Base-by-base conservation (phyloP, 257 asterid species). In the Leonotis leonurus region DNA sequence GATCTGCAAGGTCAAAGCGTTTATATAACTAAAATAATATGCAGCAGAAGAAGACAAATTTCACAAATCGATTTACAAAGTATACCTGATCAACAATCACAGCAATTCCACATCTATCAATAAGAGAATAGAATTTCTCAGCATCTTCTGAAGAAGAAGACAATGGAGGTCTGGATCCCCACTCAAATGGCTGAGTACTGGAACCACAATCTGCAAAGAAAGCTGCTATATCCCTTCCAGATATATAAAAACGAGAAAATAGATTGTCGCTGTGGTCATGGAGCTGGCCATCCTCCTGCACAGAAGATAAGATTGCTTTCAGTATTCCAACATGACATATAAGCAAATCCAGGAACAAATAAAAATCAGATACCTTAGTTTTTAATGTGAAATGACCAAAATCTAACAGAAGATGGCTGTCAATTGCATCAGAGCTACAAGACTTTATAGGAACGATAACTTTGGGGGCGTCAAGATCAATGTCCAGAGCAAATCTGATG, bases 401-500 rank as follows among this genome's bases (percentile, higher is more conserved):
- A 85, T 93, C 96, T 70, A 93, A 68, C 72, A 89, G 75, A 67
- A 93, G 89, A 85, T 89, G 77, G 80, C 90, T 77, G 64, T 79
- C 89, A 66, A 80, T 75, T 69, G 74, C 81, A 33, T 68, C 62
- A 62, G 88, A 78, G 56, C 72, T 72, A 54, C 71, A 57, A 59
- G 83, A 78, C 72, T 85, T 79, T 48, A 93, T 77, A 69, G 97
- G 99, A 73, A 93, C 83, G 70, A 90, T 86, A 63, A 93, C 99
- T 83, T 89, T 93, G 60, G 99, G 99, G 75, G 99, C 99, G 65
- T 89, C 99, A 58, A 93, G 94, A 70, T 93, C 99, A 76, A 93
- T 93, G 80, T 93, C 97, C 67, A 93, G 96, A 71, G 99, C 92
- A 78, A 93, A 93, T 76, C 97, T 93, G 78, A 64, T 37, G 62